These are phyloP conservation scores for Melanomma pulvis-pyrius DNA, from an alignment of 495 filamentous ascomycete species.

Conservation along the genomic window DNA sequence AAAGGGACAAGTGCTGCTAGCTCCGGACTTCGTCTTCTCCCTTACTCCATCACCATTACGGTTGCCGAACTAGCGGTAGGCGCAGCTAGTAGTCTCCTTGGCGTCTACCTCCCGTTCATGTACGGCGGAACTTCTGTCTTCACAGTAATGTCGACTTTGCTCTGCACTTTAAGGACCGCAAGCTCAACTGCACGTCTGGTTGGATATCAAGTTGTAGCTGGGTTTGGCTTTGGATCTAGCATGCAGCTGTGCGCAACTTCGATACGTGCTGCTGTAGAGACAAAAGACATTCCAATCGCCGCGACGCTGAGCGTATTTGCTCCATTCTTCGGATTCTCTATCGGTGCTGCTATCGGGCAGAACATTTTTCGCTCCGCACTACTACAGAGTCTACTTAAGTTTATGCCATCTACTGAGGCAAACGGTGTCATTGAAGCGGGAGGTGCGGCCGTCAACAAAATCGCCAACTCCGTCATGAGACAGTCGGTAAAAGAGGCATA, in stretches of 20 bases:
- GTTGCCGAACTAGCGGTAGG: slow-evolving; percentile 37
- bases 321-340: slow-evolving; percentile 44
- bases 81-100: slow-evolving; percentile 33
- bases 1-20: slow-evolving; percentile 40
- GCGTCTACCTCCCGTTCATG: slow-evolving; percentile 41
- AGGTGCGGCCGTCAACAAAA: no score
- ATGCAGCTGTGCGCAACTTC: slow-evolving; percentile 45
- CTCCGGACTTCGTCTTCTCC: slow-evolving; percentile 43
- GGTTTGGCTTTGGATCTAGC: slow-evolving; percentile 38
- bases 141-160: slow-evolving; percentile 35
- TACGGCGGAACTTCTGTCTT: slow-evolving; percentile 35
- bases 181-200: slow-evolving; percentile 36
- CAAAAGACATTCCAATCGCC: slow-evolving; percentile 45
- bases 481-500: no score
- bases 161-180: slow-evolving; percentile 39
- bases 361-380: slow-evolving; percentile 39
- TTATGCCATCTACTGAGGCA: no score
- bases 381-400: no score
- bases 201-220: slow-evolving; percentile 45
- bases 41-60: slow-evolving; percentile 41
- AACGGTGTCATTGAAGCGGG: no score
- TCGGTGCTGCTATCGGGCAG: slow-evolving; percentile 43
- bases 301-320: slow-evolving; percentile 44
- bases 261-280: slow-evolving; percentile 38
- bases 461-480: no score